phyloP scores from a whole-genome alignment of 495 filamentous ascomycete species.

The Penicillium diatomitis region DNA sequence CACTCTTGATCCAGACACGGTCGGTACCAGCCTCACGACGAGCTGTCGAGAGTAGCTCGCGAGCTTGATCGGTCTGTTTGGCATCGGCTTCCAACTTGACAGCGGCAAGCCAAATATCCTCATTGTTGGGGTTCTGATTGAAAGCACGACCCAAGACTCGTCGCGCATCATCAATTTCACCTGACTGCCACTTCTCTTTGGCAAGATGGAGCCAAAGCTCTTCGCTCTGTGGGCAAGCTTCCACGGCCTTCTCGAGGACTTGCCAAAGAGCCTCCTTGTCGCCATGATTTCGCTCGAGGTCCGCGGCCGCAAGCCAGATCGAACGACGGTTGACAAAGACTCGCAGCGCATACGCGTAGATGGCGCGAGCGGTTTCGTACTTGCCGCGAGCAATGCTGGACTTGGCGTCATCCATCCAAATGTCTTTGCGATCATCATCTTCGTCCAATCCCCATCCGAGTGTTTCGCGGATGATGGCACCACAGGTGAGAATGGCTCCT shows the following conservation, averaged over 20 bases:
- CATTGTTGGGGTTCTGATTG: slow-evolving; percentile 86
- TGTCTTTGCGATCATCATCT: slow-evolving; percentile 91
- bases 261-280: slow-evolving; percentile 73
- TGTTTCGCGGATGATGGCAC: slow-evolving; percentile 82
- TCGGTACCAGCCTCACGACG: slow-evolving; percentile 83
- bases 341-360: slow-evolving; percentile 82
- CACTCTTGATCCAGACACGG: slow-evolving; percentile 92
- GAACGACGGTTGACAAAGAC: slow-evolving; percentile 77
- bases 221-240: slow-evolving; percentile 82
- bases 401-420: slow-evolving; percentile 90
- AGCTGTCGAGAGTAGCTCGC: slow-evolving; percentile 70
- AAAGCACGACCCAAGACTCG: slow-evolving; percentile 78
- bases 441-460: slow-evolving; percentile 91
- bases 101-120: slow-evolving; percentile 93
- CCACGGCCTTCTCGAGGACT: slow-evolving; percentile 84
- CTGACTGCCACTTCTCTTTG: slow-evolving; percentile 83
- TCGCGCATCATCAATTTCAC: slow-evolving; percentile 76
- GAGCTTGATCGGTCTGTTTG: slow-evolving; percentile 65
- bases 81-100: slow-evolving; percentile 93
- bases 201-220: slow-evolving; percentile 94
- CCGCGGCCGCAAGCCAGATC: slow-evolving; percentile 81
- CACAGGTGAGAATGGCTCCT: slow-evolving; percentile 76
- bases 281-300: slow-evolving; percentile 85
- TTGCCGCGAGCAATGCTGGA: slow-evolving; percentile 64
- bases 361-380: slow-evolving; percentile 85